These are phyloP conservation scores for Ceratocystis albifundus DNA, from an alignment of 2,329 filamentous ascomycete genomes.

Conservation along the genomic window DNA sequence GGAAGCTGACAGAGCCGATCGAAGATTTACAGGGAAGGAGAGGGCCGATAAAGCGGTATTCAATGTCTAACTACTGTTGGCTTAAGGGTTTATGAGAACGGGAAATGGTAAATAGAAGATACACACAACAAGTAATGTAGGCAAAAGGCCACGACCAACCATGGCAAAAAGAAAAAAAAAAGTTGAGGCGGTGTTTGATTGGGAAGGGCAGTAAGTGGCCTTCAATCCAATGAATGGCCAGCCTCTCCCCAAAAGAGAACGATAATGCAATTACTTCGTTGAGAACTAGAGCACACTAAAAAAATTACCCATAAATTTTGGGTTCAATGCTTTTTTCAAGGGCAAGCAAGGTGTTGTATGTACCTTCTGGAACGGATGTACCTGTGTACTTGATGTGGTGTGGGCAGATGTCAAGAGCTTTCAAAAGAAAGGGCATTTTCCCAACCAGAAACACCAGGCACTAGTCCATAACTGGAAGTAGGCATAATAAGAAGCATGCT, in stretches of 20 bases:
- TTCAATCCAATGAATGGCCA: not conserved
- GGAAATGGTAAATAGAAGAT: not conserved
- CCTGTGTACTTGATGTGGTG: not conserved
- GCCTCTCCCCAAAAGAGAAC: not conserved
- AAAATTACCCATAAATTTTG: not conserved
- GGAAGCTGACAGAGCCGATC: not conserved
- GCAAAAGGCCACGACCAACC: not conserved
- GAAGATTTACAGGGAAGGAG: conserved; percentile 15
- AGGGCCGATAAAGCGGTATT: conserved; percentile 16
- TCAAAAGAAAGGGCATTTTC: conserved; percentile 16
- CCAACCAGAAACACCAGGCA: conserved; percentile 21
- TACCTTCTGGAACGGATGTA: not conserved
- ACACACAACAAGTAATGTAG: not conserved
- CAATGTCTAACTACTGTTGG: not conserved
- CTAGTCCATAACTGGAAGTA: conserved; percentile 20
- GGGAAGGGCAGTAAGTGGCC: conserved; percentile 2
- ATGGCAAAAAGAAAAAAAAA: too few relatives aligned
- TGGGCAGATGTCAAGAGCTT: conserved; percentile 11
- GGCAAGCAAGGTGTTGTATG: not conserved
- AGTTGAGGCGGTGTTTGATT: conserved; percentile 19
- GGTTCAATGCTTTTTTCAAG: conserved; percentile 5
- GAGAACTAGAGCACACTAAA: not conserved
- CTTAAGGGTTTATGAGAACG: conserved; percentile 11
- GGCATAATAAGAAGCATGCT: not conserved
- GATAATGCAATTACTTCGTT: conserved; percentile 11